Evolutionary conservation across 306 rosid genomes (phyloP), one percentile per base, ranked within the genome.

Genomic region (Macrotyloma uniflorum): DNA sequence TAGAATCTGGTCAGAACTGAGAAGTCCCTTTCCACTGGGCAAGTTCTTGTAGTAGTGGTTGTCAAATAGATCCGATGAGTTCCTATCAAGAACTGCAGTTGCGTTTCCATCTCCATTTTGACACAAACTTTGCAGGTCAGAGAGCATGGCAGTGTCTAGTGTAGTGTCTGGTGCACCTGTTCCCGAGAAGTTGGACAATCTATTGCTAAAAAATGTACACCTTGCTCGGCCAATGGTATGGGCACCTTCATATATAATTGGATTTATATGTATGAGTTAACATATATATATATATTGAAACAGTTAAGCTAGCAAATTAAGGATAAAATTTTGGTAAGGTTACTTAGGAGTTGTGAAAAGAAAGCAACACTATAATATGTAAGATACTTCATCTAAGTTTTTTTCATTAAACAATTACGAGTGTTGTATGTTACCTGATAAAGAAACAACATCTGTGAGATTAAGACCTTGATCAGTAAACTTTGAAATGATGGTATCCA

Each of bases 1-100:
- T 1, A 93, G 79, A 57, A 87, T 76, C 78, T 95, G 98, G 67
- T 95, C 98, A 36, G 98, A 95, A 55, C 89, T 43, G 10, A 95
- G 87, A 65, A 95, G 95, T 0, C 93, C 98, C 68, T 88, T 92
- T 33, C 79, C 87, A 1, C 1, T 79, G 5, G 86, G 79, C 83
- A 95, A 76, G 82, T 95, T 95, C 67, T 87, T 79, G 62, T 77
- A 93, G 86, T 91, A 95, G 70, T 90, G 92, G 69, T 85, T 95
- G 87, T 95, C 99, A 36, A 93, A 95, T n/a, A 88, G n/a, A 77
- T 93, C 98, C 0, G 67, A 4, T 0, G 99, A 95, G 86, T 87
- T 93, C 18, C 93, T 74, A 47, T 95, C 99, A 8, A 95, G 79
- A 3, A 35, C 79, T 0, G 91, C 65, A 11, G 88, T 86, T 22